These are phyloP conservation scores for Urostyla sp. DNA, from an alignment of 73 alveolate species.

Conservation along the genomic window DNA sequence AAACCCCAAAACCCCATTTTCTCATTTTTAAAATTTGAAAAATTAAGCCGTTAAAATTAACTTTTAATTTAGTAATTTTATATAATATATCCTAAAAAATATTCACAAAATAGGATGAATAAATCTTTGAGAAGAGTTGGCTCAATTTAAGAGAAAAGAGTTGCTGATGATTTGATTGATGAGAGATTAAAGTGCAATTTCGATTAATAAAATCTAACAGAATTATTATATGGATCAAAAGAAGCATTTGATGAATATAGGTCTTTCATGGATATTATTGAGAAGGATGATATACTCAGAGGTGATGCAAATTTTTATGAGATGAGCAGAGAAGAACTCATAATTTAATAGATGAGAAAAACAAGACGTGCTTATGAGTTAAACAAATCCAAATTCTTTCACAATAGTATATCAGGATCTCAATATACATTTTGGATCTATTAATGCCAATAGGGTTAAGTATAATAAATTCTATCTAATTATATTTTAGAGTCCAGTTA, in stretches of 20 bases:
- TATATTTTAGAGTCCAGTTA: constrained; percentile 18
- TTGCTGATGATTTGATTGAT: constrained; percentile 33
- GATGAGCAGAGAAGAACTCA: constrained; percentile 58
- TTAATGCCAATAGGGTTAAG: background rate
- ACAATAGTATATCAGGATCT: background rate
- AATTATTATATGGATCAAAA: constrained; percentile 2
- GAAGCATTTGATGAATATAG: background rate
- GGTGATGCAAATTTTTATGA: constrained; percentile 36
- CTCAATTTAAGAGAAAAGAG: constrained; percentile 51
- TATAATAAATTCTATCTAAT: background rate
- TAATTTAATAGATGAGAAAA: constrained; percentile 5
- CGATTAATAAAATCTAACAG: constrained; percentile 33
- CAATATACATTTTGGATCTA: background rate
- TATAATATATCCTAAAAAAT: too few species aligned
- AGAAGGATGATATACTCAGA: constrained; percentile 24
- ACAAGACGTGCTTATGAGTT: constrained; percentile 17
- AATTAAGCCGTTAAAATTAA: too few species aligned
- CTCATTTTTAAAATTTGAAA: too few species aligned
- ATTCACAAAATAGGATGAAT: too few species aligned
- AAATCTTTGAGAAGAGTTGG: constrained; percentile 36
- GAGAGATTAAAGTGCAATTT: constrained; percentile 60
- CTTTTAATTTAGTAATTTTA: too few species aligned
- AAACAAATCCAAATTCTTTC: constrained; percentile 15
- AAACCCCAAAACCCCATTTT: too few species aligned
- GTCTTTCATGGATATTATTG: background rate